Base-by-base conservation (phyloP, 2,329 filamentous ascomycete genomes). In the Aspergillus caelatus region DNA sequence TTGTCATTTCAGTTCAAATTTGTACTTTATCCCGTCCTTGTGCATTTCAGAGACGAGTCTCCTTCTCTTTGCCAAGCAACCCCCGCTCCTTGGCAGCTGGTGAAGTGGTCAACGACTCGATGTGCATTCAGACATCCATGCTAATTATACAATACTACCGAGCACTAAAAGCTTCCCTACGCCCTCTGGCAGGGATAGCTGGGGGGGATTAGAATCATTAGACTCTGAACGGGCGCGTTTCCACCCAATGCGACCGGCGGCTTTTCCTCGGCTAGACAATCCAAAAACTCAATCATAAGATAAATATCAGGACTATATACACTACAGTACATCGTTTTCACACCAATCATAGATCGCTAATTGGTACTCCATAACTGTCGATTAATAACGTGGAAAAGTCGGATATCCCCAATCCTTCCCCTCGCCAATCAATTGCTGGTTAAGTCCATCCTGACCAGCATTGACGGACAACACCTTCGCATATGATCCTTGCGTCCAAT, bases 401-500 rank as follows among this genome's bases (percentile, higher is more conserved):
- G 65, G 57, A 62, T 58, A 71, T 4, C 63, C 60, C 69, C 68
- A 71, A 8, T 32, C 60, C 58, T 67, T 66, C 14, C 65, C 67
- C 14, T 56, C 61, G 6, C 32, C 16, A 21, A 71, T 68, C 48
- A 70, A 54, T 41, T 62, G 65, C 60, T 65, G 57, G 55, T 68
- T 65, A 21, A 72, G 58, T 16, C 71, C 70, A 23, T 69, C 63
- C 28, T 36, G 46, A 0, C 70, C 70, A 10, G 63, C 63, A 46
- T 59, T 68, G 9, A 73, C 64, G 60, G 67, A 70, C 48, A 74
- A 57, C 23, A 69, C 62, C 65, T 73, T 73, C 2, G 70, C 66
- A 52, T 68, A 70, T 1, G 66, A 65, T 11, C 69, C 69, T n/a
- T 68, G 62, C 32, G 68, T 73, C 66, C 73, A 79, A 60, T 79